Evolutionary conservation across 495 filamentous ascomycete species (phyloP).

Genomic region (Talaromyces adpressus): DNA sequence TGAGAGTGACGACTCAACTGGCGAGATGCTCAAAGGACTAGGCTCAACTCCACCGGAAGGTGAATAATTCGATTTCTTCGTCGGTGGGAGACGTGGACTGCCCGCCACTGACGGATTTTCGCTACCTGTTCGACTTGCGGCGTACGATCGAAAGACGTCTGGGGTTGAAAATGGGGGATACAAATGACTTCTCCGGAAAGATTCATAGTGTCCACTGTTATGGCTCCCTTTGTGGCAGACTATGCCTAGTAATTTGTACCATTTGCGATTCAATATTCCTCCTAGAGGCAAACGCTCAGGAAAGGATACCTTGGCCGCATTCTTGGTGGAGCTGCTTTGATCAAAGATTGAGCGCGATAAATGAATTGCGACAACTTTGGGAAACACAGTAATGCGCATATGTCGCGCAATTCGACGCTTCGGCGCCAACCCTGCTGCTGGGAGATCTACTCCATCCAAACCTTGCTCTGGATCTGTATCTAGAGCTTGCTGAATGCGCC

Average conservation of each 20-base stretch:
- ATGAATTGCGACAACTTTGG: slow-evolving; percentile 84
- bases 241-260: slow-evolving; percentile 78
- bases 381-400: slow-evolving; percentile 77
- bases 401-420: slow-evolving; percentile 79
- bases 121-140: slow-evolving; percentile 50
- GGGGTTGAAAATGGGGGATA: slow-evolving; percentile 76
- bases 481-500: slow-evolving; percentile 52
- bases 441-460: slow-evolving; percentile 66
- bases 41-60: slow-evolving; percentile 20
- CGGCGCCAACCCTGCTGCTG: slow-evolving; percentile 63
- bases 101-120: slow-evolving; percentile 36
- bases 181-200: slow-evolving; percentile 81
- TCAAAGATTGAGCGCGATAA: slow-evolving; percentile 90
- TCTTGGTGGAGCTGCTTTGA: slow-evolving; percentile 74
- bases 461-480: slow-evolving; percentile 70
- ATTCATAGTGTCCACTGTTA: slow-evolving; percentile 95
- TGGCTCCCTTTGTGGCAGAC: slow-evolving; percentile 95
- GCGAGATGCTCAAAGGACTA: slow-evolving; percentile 23
- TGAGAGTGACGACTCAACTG: slow-evolving; percentile 32
- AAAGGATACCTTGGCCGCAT: slow-evolving; percentile 87
- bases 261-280: slow-evolving; percentile 65
- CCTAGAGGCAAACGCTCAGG: slow-evolving; percentile 78
- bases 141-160: slow-evolving; percentile 62
- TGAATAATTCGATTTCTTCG: not conserved
- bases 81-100: slow-evolving; percentile 32